Evolutionary conservation across 1,139 yeast genomes (phyloP), one percentile per base, ranked within the genome.

Genomic region (Suhomyces atakaporum): DNA sequence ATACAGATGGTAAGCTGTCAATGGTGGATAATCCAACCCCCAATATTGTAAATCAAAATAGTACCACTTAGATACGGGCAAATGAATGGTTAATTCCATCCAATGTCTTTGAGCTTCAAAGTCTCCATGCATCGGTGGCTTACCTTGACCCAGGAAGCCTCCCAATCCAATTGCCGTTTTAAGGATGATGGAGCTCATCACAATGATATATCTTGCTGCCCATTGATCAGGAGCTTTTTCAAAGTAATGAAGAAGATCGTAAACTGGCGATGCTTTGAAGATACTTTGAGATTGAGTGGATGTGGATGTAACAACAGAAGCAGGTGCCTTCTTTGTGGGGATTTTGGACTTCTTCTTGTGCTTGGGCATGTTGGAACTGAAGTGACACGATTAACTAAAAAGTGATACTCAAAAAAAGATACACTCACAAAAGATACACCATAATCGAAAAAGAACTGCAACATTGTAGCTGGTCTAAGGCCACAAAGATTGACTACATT

Each of bases 51-150:
- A 69, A 56, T 92, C 97, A 58, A 81, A 88, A 63, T 75, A 85
- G 57, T 92, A 92, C 98, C 98, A 94, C 44, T 84, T 54, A 1
- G 67, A 61, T 2, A 87, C 62, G 0, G 96, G 95, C 36, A 90
- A 58, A 47, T 81, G 78, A 28, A 73, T 79, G 0, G 98, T 90
- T 40, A 92, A 69, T 58, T 94, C 98, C 79, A 92, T 76, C 98
- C 98, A 92, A 58, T 92, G 98, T 47, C 98, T 74, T 59, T 94
- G 98, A 0, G 98, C 97, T 60, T 94, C 99, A 56, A 92, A 92
- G 58, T 92, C 98, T 3, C 98, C 98, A 65, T 70, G 81, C 77
- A 87, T 77, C 6, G 97, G 97, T 10, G 83, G 79, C 3, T 69
- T 65, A 7, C 69, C 64, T 46, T 62, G 58, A 0, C 95, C 98